phyloP scores from a whole-genome alignment of 768 basidiomycete genomes.

The Leccinellum luteum region DNA sequence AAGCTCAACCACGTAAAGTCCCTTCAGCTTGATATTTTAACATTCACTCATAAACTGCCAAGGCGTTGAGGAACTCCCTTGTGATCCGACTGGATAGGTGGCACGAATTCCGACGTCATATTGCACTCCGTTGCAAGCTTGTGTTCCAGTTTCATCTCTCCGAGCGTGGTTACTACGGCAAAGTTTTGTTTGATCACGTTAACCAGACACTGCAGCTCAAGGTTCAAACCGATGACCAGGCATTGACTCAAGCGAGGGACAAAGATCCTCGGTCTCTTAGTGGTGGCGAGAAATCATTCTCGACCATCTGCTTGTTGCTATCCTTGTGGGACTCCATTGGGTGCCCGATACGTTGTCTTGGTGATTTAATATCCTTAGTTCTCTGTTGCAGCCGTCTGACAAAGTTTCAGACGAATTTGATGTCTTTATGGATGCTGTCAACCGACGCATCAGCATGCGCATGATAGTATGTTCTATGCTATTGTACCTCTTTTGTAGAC shows the following conservation, averaged over 20 bases:
- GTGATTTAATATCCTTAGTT: slow-evolving; percentile 37
- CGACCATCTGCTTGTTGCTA: slow-evolving; percentile 91
- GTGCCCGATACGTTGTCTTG: slow-evolving; percentile 90
- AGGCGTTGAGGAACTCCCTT: slow-evolving; percentile 72
- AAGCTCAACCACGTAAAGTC: slow-evolving; percentile 61
- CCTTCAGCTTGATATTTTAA: neutral
- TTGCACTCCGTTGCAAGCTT: slow-evolving; percentile 82
- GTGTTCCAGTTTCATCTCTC: slow-evolving; percentile 81
- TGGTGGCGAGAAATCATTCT: slow-evolving; percentile 96
- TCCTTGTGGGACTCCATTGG: slow-evolving; percentile 95
- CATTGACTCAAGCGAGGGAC: slow-evolving; percentile 61
- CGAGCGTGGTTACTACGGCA: slow-evolving; percentile 86
- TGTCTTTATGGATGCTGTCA: slow-evolving; percentile 96
- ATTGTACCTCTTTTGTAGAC: neutral
- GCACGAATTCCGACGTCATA: slow-evolving; percentile 86
- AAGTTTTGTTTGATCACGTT: slow-evolving; percentile 82
- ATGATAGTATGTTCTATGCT: slow-evolving; percentile 68
- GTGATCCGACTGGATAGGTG: slow-evolving; percentile 66
- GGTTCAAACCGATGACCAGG: slow-evolving; percentile 83
- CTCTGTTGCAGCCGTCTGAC: slow-evolving; percentile 9
- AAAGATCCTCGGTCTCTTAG: slow-evolving; percentile 86
- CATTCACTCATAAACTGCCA: slow-evolving; percentile 9
- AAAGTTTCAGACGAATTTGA: slow-evolving; percentile 82
- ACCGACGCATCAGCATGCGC: slow-evolving; percentile 89
- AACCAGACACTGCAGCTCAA: slow-evolving; percentile 62